phyloP scores from a whole-genome alignment of 345 rosid genomes.

The Citrus unshiu region DNA sequence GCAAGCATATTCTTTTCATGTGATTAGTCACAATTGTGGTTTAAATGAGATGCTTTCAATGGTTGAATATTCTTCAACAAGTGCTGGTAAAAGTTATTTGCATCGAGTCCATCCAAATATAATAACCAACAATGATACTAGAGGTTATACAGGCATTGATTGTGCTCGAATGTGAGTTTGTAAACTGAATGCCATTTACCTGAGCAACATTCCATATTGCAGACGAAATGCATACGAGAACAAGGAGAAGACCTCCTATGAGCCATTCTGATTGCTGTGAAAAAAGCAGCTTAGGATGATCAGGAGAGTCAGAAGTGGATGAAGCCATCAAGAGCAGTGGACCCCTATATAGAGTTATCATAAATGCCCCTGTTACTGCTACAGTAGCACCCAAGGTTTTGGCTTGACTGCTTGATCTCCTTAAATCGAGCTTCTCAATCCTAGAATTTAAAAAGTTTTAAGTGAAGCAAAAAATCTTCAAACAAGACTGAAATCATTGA shows the following conservation, averaged over 20 bases:
- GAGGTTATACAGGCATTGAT: no score
- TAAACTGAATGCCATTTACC: conserved; percentile 9
- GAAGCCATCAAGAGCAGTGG: conserved; percentile 22
- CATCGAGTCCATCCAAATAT: neutral
- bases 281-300: conserved; percentile 1
- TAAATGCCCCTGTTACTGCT: conserved; percentile 38
- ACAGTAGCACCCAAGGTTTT: conserved; percentile 35
- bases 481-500: neutral
- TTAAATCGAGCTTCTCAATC: conserved; percentile 35
- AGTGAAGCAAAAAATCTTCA: neutral
- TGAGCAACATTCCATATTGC: conserved; percentile 14
- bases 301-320: neutral
- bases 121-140: neutral
- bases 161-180: no score
- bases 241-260: conserved; percentile 28
- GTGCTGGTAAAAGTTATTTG: neutral
- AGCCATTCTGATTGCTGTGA: conserved; percentile 17
- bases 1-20: neutral
- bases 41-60: neutral
- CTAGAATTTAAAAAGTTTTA: conserved; percentile 11
- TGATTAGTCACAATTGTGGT: neutral
- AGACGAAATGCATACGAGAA: neutral
- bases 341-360: conserved; percentile 37
- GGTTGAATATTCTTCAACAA: neutral
- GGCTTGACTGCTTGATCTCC: conserved; percentile 35